Evolutionary conservation across 1,284 basidiomycete genomes (phyloP).

Genomic region (Ustilago vetiveriae): DNA sequence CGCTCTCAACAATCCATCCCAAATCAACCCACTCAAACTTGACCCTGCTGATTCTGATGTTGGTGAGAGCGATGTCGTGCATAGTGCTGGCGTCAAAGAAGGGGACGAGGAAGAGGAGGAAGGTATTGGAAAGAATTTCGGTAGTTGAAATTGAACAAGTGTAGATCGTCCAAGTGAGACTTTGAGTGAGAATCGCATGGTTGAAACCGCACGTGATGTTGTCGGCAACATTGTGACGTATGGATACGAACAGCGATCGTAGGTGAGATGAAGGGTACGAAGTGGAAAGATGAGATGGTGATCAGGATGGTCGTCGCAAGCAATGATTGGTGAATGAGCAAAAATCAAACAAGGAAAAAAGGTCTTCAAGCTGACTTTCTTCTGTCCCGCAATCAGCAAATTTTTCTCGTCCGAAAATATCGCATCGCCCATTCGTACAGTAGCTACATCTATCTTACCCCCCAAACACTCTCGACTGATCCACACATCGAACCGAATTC

Average conservation of each 20-base stretch:
- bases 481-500: too few relatives aligned
- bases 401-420: too few relatives aligned
- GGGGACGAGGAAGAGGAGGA: background rate
- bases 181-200: slow-evolving; percentile 2
- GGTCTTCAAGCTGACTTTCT: too few relatives aligned
- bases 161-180: slow-evolving; percentile 1
- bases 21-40: slow-evolving; percentile 71
- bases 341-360: background rate
- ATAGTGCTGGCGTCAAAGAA: slow-evolving; percentile 19
- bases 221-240: slow-evolving; percentile 7
- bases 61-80: too few relatives aligned
- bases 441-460: too few relatives aligned
- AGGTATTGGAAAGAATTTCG: background rate
- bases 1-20: slow-evolving; percentile 87
- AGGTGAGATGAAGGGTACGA: background rate
- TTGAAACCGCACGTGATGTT: background rate
- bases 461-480: too few relatives aligned
- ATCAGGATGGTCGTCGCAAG: background rate
- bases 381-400: too few relatives aligned
- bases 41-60: background rate
- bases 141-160: slow-evolving; percentile 2
- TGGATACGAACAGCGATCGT: background rate
- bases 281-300: background rate
- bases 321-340: background rate
- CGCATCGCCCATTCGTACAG: too few relatives aligned